These are phyloP conservation scores for Chaetothyriales sp. DNA, from an alignment of 2,329 filamentous ascomycete species.

Conservation along the genomic window DNA sequence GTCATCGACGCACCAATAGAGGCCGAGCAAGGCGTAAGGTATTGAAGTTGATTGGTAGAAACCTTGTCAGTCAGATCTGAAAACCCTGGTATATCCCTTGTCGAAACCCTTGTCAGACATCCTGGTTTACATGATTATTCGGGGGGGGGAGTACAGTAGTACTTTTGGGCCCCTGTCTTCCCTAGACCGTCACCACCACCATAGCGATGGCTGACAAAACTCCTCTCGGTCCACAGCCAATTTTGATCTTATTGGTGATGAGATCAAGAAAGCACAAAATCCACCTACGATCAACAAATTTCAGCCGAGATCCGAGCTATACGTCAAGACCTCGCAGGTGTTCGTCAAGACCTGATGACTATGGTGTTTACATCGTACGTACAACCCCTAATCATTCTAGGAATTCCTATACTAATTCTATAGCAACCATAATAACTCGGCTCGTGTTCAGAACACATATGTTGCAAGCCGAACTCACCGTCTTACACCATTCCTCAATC, in stretches of 20 bases:
- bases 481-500: constrained; percentile 5
- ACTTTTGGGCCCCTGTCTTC: background rate
- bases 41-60: too few species aligned
- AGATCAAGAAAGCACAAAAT: constrained; percentile 7
- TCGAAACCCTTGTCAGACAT: too few species aligned
- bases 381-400: constrained; percentile 4
- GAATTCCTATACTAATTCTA: constrained; percentile 10
- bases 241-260: constrained; percentile 7
- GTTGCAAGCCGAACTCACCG: constrained; percentile 6
- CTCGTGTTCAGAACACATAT: constrained; percentile 9
- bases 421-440: constrained; percentile 8
- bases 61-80: too few species aligned
- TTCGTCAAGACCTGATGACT: background rate
- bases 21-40: too few species aligned
- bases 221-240: constrained; percentile 7
- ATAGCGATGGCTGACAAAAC: constrained; percentile 5
- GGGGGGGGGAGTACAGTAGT: too few species aligned
- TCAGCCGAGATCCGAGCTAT: constrained; percentile 8
- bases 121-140: too few species aligned
- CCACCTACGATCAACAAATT: constrained; percentile 6
- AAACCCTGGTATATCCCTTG: too few species aligned
- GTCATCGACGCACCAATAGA: too few species aligned
- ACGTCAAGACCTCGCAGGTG: background rate
- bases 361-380: constrained; percentile 8
- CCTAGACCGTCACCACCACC: constrained; percentile 3